Percentiles rank a stretch among this genome's conserved stretches.
Evolutionary conservation across 2,329 filamentous ascomycete species (phyloP).

Genomic region (Neophaeococcomyces aloes): DNA sequence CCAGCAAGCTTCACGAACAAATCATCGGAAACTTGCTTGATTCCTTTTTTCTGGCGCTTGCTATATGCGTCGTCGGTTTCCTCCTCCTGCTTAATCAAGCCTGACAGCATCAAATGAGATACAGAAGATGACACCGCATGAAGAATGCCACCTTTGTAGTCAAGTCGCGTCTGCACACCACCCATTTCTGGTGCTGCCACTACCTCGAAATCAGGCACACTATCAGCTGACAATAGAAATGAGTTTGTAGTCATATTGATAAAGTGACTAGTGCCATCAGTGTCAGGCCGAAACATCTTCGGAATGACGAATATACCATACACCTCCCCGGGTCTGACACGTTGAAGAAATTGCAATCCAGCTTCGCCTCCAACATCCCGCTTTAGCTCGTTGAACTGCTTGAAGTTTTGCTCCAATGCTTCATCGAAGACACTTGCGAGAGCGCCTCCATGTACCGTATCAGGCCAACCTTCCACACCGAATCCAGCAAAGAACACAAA

Average conservation of each 20-base stretch:
- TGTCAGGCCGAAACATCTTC: slow-evolving; percentile 24
- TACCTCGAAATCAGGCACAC: background rate
- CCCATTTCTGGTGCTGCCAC: too few relatives aligned
- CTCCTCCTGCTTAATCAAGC: too few relatives aligned
- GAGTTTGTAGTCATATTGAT: background rate
- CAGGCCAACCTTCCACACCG: slow-evolving; percentile 59
- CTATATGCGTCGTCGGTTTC: too few relatives aligned
- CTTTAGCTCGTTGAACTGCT: slow-evolving; percentile 20
- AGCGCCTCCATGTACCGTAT: slow-evolving; percentile 59
- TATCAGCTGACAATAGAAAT: background rate
- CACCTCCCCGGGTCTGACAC: slow-evolving; percentile 50
- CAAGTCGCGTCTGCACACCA: too few relatives aligned
- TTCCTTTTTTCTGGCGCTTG: too few relatives aligned
- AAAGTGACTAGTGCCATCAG: background rate
- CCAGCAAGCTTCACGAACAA: too few relatives aligned
- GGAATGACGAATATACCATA: slow-evolving; percentile 44
- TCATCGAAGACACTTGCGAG: slow-evolving; percentile 61
- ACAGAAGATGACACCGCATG: too few relatives aligned
- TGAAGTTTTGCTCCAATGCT: slow-evolving; percentile 40
- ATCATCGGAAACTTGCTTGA: too few relatives aligned
- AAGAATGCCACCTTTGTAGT: too few relatives aligned
- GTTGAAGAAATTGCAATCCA: slow-evolving; percentile 27
- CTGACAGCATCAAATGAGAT: too few relatives aligned
- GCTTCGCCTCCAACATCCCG: slow-evolving; percentile 37
- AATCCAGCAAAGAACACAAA: slow-evolving; percentile 56